A percentile compares a stretch with the other conserved stretches of the same genome.
phyloP scores from a whole-genome alignment of 139 green algal species.

The Micractinium conductrix region DNA sequence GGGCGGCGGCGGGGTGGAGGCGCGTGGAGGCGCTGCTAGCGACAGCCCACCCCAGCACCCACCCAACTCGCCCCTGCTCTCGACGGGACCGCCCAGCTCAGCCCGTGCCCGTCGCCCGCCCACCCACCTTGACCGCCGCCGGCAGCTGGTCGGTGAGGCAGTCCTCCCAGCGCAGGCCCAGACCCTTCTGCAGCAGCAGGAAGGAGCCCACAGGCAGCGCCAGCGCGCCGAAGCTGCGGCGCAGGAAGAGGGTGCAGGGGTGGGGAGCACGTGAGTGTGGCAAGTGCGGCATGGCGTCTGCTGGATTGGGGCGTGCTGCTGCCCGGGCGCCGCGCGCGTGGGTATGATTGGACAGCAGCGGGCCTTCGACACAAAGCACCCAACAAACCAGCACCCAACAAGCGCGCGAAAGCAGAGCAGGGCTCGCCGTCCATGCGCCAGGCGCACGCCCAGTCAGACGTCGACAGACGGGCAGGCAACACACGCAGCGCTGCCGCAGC shows the following conservation, averaged over 20 bases:
- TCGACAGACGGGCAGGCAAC: too few relatives aligned
- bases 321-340: too few relatives aligned
- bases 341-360: too few relatives aligned
- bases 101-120: background rate
- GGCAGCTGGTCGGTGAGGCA: constrained; percentile 33
- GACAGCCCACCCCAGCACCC: background rate
- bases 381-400: background rate
- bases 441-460: too few relatives aligned
- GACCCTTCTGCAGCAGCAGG: constrained; percentile 23
- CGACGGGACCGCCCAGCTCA: background rate
- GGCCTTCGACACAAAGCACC: too few relatives aligned
- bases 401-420: background rate
- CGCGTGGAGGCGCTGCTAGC: background rate
- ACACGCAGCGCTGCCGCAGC: too few relatives aligned
- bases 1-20: background rate
- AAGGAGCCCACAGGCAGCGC: constrained; percentile 43
- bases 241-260: background rate
- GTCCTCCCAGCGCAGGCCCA: constrained; percentile 29
- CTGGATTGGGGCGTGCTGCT: too few relatives aligned
- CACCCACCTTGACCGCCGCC: constrained; percentile 15
- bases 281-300: too few relatives aligned
- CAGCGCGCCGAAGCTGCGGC: constrained; percentile 42
- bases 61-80: background rate
- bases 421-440: too few relatives aligned
- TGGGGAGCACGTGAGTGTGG: background rate